phyloP scores from a whole-genome alignment of 176 grass and related monocot genomes.

The Puccinellia tenuiflora region DNA sequence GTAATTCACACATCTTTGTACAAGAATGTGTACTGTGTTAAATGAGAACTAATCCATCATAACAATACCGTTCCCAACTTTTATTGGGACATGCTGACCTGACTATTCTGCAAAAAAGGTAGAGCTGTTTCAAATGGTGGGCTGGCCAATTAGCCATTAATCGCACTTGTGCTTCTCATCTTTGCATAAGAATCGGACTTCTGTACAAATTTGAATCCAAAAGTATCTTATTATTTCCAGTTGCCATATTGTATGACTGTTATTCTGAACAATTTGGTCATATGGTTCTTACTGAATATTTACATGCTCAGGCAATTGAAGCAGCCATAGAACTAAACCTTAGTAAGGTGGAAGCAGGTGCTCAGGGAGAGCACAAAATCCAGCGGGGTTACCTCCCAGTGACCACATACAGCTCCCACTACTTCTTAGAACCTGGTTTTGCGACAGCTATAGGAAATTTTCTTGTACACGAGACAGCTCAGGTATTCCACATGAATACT shows the following conservation, averaged over 20 bases:
- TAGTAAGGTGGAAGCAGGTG: slow-evolving; percentile 90
- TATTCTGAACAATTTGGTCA: slow-evolving; percentile 5
- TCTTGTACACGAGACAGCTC: slow-evolving; percentile 60
- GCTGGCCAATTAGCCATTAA: background rate
- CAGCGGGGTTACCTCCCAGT: slow-evolving; percentile 96
- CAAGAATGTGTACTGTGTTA: background rate
- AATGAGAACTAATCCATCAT: background rate
- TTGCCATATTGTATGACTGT: background rate
- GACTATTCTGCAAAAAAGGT: slow-evolving; percentile 1
- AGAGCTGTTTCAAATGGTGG: background rate
- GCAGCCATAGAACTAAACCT: slow-evolving; percentile 88
- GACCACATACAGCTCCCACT: slow-evolving; percentile 84
- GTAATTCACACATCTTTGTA: slow-evolving; percentile 35
- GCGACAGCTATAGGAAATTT: slow-evolving; percentile 59
- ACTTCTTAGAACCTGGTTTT: slow-evolving; percentile 81
- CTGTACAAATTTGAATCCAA: background rate
- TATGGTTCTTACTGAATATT: background rate
- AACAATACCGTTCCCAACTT: background rate
- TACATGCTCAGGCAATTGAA: slow-evolving; percentile 76
- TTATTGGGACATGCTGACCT: background rate
- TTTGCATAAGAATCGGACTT: background rate
- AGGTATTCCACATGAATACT: slow-evolving; percentile 47
- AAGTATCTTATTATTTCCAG: slow-evolving; percentile 12
- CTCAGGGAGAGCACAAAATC: slow-evolving; percentile 97
- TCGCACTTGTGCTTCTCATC: background rate